Conservation (phyloP, 108 stramenopile species). For the Stephanodiscus minutulus region DNA sequence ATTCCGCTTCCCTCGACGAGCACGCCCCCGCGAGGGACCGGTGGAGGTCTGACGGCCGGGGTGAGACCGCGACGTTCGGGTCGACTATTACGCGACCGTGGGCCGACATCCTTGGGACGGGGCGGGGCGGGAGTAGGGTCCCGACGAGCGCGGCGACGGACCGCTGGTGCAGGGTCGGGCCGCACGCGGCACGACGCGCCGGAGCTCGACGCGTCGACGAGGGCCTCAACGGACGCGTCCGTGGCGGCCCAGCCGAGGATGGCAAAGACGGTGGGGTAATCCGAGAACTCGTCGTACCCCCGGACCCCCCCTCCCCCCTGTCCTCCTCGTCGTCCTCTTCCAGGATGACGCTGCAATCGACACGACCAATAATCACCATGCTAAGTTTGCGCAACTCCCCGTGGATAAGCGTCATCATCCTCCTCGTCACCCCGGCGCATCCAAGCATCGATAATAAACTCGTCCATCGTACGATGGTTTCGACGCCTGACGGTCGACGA, state of each 20-base stretch:
- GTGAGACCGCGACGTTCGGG: constrained; percentile 40
- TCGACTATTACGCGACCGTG: background rate
- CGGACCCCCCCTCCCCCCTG: no score
- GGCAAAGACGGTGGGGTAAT: constrained; percentile 71
- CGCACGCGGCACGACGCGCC: constrained; percentile 21
- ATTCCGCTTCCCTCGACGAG: constrained; percentile 20
- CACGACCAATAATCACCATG: no score
- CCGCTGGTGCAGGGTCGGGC: constrained; percentile 67
- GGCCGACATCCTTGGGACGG: constrained; percentile 35
- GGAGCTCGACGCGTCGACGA: constrained; percentile 59
- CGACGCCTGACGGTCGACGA: no score
- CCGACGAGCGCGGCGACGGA: constrained; percentile 68
- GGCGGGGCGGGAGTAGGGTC: constrained; percentile 50
- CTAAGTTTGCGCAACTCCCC: no score
- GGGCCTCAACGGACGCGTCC: constrained; percentile 65
- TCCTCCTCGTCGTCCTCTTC: no score
- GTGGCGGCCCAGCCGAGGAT: constrained; percentile 70
- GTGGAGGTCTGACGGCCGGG: constrained; percentile 47
- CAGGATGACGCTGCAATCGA: no score
- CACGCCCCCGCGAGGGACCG: constrained; percentile 18
- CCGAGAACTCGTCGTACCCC: constrained; percentile 47
- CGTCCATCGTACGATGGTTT: no score
- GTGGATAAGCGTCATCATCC: no score
- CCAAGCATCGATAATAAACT: no score
- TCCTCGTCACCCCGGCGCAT: no score